Evolutionary conservation across 1,284 basidiomycete species (phyloP).

Genomic region (Paramarasmius palmivorus): DNA sequence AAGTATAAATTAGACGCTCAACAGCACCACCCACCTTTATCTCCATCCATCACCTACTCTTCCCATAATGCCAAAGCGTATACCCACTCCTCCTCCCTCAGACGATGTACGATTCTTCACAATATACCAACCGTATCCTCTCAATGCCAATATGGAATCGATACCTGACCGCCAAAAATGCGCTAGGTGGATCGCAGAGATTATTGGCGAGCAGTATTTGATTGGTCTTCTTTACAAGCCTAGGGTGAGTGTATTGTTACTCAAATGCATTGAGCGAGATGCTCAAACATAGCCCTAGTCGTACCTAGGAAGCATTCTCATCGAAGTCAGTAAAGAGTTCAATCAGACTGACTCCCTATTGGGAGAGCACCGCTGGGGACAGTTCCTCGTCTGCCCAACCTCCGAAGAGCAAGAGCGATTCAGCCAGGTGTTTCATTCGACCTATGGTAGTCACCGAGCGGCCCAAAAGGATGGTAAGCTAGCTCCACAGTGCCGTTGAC

Average conservation of each 20-base stretch:
- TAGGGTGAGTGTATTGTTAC: constrained; percentile 40
- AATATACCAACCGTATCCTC: constrained; percentile 62
- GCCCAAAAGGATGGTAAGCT: constrained; percentile 42
- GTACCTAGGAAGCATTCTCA: constrained; percentile 64
- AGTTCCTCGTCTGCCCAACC: constrained; percentile 47
- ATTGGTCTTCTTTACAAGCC: constrained; percentile 64
- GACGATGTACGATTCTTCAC: constrained; percentile 59
- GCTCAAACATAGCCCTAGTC: neutral
- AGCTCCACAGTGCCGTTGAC: neutral
- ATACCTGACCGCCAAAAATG: constrained; percentile 49
- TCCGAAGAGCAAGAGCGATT: constrained; percentile 40
- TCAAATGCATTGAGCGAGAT: neutral
- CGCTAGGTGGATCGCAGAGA: constrained; percentile 64
- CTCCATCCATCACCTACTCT: constrained; percentile 3
- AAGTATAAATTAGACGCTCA: no score
- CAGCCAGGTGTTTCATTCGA: constrained; percentile 55
- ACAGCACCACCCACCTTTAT: neutral
- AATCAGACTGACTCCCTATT: constrained; percentile 41
- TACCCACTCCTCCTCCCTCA: constrained; percentile 53
- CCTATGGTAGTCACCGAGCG: constrained; percentile 41
- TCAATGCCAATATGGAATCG: constrained; percentile 53
- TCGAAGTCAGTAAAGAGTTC: constrained; percentile 51
- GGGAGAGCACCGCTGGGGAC: constrained; percentile 65
- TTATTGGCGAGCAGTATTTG: constrained; percentile 46
- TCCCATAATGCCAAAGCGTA: constrained; percentile 56